Conservation (phyloP, 768 basidiomycete species). For the Coprinopsis cinerea region DNA sequence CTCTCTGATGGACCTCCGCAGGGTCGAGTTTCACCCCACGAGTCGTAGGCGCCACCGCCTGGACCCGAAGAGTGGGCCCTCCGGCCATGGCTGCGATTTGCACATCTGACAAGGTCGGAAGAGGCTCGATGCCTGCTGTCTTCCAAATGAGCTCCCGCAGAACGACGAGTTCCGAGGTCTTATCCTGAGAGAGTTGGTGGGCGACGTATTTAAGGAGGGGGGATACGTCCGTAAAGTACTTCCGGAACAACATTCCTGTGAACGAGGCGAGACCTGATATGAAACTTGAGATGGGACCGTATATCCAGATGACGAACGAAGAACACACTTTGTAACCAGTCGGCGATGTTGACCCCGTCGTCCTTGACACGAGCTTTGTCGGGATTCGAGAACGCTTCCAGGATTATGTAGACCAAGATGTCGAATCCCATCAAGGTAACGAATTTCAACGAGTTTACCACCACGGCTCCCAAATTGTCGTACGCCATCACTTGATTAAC, state of each 20-base stretch:
- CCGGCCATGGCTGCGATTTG: conserved; percentile 91
- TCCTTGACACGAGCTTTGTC: conserved; percentile 79
- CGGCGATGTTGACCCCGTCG: conserved; percentile 84
- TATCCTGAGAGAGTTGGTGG: conserved; percentile 79
- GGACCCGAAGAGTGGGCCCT: conserved; percentile 79
- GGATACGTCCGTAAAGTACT: conserved; percentile 78
- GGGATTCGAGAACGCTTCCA: conserved; percentile 84
- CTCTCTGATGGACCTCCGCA: conserved; percentile 56
- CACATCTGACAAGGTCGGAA: conserved; percentile 82
- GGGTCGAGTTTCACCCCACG: conserved; percentile 73
- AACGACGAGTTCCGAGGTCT: conserved; percentile 85
- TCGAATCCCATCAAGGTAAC: conserved; percentile 94
- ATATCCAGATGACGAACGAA: conserved; percentile 5
- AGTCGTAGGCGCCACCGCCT: conserved; percentile 76
- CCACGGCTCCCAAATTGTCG: conserved; percentile 85
- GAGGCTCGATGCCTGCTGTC: conserved; percentile 91
- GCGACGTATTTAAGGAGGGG: conserved; percentile 87
- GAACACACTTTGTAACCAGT: conserved; percentile 86
- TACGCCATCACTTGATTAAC: conserved; percentile 96
- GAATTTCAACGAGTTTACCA: conserved; percentile 85
- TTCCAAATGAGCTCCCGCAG: conserved; percentile 91
- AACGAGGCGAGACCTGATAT: conserved; percentile 82
- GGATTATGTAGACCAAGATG: conserved; percentile 79
- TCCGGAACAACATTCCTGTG: conserved; percentile 85
- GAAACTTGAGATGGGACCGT: conserved; percentile 11